A percentile compares a stretch with the other conserved stretches of the same genome.
Evolutionary conservation across 1,139 yeast species (phyloP).

Genomic region (Arxiozyma bovina): DNA sequence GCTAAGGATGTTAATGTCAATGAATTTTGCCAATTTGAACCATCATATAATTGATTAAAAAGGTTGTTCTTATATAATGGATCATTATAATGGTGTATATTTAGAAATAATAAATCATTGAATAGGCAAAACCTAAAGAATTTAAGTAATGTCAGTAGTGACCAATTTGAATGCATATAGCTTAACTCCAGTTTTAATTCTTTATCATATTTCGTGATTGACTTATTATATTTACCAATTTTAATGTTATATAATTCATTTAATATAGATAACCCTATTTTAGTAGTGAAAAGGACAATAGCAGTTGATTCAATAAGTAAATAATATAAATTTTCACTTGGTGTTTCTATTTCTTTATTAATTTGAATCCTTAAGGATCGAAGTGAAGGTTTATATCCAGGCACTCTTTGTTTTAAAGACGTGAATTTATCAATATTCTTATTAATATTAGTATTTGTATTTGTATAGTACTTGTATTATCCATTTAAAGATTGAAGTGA

Average conservation of each 20-base stretch:
- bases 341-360: background rate
- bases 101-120: constrained; percentile 12
- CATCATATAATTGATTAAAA: background rate
- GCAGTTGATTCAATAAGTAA: constrained; percentile 12
- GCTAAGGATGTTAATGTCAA: constrained; percentile 13
- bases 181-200: background rate
- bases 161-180: background rate
- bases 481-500: background rate
- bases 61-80: constrained; percentile 13
- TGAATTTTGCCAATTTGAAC: background rate
- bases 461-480: background rate
- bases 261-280: constrained; percentile 17
- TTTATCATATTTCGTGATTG: background rate
- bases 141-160: constrained; percentile 5
- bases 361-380: background rate
- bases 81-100: constrained; percentile 8
- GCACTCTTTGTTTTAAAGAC: background rate
- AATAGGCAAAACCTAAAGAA: constrained; percentile 16
- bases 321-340: background rate
- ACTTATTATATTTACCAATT: background rate
- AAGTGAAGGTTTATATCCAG: background rate
- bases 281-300: constrained; percentile 20
- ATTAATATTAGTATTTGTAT: background rate
- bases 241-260: constrained; percentile 8
- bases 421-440: background rate